Evolutionary conservation across 371 early-diverging fungal genomes (phyloP).

Genomic region (Batrachochytrium dendrobatidis): DNA sequence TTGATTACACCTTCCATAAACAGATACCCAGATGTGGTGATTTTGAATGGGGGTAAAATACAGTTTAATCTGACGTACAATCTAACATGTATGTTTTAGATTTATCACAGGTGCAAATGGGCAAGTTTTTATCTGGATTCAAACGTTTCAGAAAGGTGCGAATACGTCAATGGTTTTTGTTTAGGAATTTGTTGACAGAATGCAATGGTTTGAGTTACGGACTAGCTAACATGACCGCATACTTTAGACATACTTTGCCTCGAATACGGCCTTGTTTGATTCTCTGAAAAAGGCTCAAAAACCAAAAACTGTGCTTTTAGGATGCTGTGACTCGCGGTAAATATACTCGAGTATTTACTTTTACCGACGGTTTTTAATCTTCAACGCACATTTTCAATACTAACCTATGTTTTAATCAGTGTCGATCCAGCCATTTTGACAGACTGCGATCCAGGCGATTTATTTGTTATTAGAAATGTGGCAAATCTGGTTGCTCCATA

Average conservation of each 20-base stretch:
- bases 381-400: too few relatives aligned
- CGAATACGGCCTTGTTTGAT: conserved; percentile 22
- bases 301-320: conserved; percentile 31
- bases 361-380: too few relatives aligned
- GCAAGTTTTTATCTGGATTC: conserved; percentile 25
- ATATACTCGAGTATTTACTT: not conserved
- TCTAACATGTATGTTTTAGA: too few relatives aligned
- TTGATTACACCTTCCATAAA: too few relatives aligned
- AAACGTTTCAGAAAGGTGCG: conserved; percentile 19
- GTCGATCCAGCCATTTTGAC: conserved; percentile 38
- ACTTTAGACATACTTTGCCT: conserved; percentile 20
- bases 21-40: too few relatives aligned
- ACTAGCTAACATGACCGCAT: not conserved
- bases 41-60: too few relatives aligned
- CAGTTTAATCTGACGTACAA: too few relatives aligned
- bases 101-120: conserved; percentile 11
- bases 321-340: conserved; percentile 34
- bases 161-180: too few relatives aligned
- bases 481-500: conserved; percentile 36
- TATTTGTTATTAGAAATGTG: conserved; percentile 36
- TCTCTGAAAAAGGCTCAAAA: conserved; percentile 23
- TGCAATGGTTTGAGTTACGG: not conserved
- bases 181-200: not conserved
- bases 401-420: conserved; percentile 5
- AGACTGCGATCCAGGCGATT: conserved; percentile 36